Evolutionary conservation across 345 rosid genomes (phyloP), one percentile per base, ranked within the genome.

Genomic region (Arabis alpina): DNA sequence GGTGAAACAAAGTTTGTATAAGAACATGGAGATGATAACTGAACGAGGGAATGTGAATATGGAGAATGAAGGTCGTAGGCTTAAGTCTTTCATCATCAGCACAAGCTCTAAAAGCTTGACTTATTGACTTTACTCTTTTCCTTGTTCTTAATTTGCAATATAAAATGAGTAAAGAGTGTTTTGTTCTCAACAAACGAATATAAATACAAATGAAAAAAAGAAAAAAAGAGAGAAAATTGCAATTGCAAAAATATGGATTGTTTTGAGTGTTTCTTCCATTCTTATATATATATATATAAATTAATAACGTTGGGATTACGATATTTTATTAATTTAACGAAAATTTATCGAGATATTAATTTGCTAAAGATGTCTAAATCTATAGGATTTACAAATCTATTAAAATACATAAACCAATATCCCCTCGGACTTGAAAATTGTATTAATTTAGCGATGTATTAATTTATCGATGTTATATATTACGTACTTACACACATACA

Each of bases 41-140:
- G 62, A 75, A 63, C 57, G 99, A 79, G 97, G 97, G 6, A 85
- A 76, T 73, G 71, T 57, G 34, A 65, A 61, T 48, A 76, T 54
- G 45, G 73, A 67, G 58, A 69, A 9, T 34, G 88, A 80, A 30
- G 32, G 74, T 74, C 76, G 82, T 14, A 84, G 78, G 74, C 79
- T 85, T 27, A 91, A 94, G 80, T 66, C 93, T 5, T 77, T 94
- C 67, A 88, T 80, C 45, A 66, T 85, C 43, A 94, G 95, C 66
- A 84, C 97, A 11, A 94, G 99, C 56, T 91, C 89, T 8, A 94
- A 91, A 70, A 94, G 99, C 82, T 82, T 94, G 86, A 90, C 97
- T 55, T 89, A 85, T 63, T 92, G 68, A 61, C 41, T 48, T 47
- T 19, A 19, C 23, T 19, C 23, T 43, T 1, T 34, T 70, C 51